phyloP scores from a whole-genome alignment of 345 rosid genomes.

The Streptanthus diversifolius region DNA sequence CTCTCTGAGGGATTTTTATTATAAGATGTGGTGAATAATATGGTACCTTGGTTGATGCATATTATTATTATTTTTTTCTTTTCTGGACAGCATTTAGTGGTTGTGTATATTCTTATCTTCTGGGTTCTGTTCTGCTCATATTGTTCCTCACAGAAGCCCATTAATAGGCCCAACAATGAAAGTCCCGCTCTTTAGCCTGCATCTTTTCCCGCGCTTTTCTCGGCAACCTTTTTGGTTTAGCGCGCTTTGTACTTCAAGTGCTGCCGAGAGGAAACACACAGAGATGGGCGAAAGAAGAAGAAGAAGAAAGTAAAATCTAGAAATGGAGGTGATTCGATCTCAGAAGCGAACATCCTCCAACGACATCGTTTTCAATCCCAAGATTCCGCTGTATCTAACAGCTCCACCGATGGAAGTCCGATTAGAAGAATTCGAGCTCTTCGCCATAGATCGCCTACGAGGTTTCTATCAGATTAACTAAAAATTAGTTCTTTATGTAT shows the following conservation, averaged over 20 bases:
- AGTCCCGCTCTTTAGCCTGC: background rate
- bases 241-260: conserved; percentile 38
- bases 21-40: no score
- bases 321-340: conserved; percentile 52
- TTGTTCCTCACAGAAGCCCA: background rate
- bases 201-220: conserved; percentile 31
- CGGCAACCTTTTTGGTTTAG: conserved; percentile 14
- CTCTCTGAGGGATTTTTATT: no score
- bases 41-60: no score
- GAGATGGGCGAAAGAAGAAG: background rate
- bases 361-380: conserved; percentile 30
- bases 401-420: conserved; percentile 86
- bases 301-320: background rate
- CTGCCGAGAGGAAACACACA: background rate
- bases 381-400: conserved; percentile 68
- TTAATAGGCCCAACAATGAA: conserved; percentile 12
- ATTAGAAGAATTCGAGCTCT: conserved; percentile 87
- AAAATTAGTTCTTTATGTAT: background rate
- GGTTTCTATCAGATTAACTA: conserved; percentile 38
- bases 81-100: no score
- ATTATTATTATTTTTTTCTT: no score
- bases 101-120: no score
- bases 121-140: background rate
- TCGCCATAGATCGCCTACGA: conserved; percentile 84
- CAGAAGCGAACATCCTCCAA: conserved; percentile 29